A percentile compares a stretch with the other conserved stretches of the same genome.
phyloP scores from a whole-genome alignment of 768 basidiomycete species.

The Trametes villosa region DNA sequence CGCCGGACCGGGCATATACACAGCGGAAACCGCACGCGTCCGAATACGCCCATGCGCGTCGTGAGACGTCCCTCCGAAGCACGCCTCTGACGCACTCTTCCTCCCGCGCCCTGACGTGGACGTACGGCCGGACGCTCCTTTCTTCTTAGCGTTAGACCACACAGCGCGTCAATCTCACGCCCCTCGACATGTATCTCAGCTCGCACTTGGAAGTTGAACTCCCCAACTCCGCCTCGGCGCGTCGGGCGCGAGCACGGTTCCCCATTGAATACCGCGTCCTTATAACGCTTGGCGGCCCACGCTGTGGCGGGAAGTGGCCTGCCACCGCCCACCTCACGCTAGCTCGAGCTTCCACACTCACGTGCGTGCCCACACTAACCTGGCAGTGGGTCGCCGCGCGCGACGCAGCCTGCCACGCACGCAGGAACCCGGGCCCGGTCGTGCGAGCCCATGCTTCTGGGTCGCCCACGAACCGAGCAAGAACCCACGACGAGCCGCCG shows the following conservation, averaged over 20 bases:
- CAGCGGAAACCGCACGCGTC: not conserved
- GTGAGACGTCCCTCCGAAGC: not conserved
- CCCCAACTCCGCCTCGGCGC: constrained; percentile 1
- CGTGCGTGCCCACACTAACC: not conserved
- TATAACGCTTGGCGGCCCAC: constrained; percentile 10
- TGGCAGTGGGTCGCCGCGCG: too few relatives aligned
- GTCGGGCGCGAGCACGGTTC: constrained; percentile 1
- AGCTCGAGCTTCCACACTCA: not conserved
- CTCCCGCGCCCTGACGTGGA: too few relatives aligned
- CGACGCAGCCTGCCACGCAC: too few relatives aligned
- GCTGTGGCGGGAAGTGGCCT: constrained; percentile 4
- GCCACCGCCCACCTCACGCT: not conserved
- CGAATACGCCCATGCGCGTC: too few relatives aligned
- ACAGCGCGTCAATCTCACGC: not conserved
- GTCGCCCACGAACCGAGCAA: not conserved
- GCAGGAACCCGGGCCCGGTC: constrained; percentile 15
- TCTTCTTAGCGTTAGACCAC: too few relatives aligned
- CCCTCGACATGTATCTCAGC: not conserved
- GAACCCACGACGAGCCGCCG: not conserved
- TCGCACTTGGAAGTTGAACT: too few relatives aligned
- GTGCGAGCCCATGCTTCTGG: constrained; percentile 6
- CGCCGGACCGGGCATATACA: not conserved
- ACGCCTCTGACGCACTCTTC: not conserved
- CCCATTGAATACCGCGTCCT: constrained; percentile 2
- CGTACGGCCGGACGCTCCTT: too few relatives aligned